Evolutionary conservation across 495 filamentous ascomycete genomes (phyloP), one percentile per base, ranked within the genome.

Genomic region (Xylaria nigripes): DNA sequence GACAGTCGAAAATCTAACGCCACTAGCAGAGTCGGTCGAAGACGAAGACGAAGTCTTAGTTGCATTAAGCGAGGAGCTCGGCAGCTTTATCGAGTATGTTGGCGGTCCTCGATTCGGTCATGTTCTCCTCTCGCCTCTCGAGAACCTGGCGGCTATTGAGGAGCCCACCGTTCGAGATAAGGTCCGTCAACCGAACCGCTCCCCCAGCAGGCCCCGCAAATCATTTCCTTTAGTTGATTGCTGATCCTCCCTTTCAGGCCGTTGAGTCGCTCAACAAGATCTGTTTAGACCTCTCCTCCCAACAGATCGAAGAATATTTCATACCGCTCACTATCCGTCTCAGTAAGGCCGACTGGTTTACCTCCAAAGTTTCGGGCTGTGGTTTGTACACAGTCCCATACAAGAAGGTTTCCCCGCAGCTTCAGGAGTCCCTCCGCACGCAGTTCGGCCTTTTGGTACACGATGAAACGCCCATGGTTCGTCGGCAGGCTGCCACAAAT

Each of bases 251-350:
- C n/a, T 54, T 32, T 44, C 65, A 96, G 91, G 93, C 93, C 59
- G 94, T 97, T 63, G 93, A 98, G 69, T 97, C 94, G 36, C 80
- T 98, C 55, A 97, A 97, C 82, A 98, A 96, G 75, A 96, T 98
- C 66, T 96, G 92, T 77, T 80, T 82, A 63, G 82, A 96, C 66
- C 79, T 98, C 32, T 93, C 89, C 29, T 77, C 89, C 61, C 78
- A 88, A 62, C 93, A 98, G 73, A 83, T 97, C 68, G 94, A 98
- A 76, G 87, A 97, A 64, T 85, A 86, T 68, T 97, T 96, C 74
- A 89, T 97, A 62, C 93, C 94, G 24, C 85, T 98, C 59, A 86
- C 87, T 49, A 81, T 95, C 62, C 87, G 93, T 60, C 86, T 98
- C 49, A 95, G 93, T 51, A 97, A 96, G 80, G 94, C 93, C 69